These are phyloP conservation scores for Stentor roeselii DNA, from an alignment of 73 alveolate genomes.

Conservation along the genomic window DNA sequence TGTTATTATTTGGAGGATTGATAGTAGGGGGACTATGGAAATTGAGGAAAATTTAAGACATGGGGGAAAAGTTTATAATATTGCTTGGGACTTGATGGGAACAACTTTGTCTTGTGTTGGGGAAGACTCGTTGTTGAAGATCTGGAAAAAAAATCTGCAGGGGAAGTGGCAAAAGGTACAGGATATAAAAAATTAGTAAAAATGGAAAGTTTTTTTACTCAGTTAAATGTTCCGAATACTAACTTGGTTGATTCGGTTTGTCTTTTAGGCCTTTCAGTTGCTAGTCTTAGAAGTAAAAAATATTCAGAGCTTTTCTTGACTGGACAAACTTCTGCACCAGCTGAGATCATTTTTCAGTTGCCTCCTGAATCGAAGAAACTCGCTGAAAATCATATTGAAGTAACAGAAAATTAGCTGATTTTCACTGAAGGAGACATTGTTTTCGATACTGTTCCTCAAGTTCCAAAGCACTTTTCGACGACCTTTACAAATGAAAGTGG, in stretches of 20 bases:
- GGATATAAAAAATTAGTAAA: neutral
- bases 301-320: neutral
- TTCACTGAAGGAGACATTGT: neutral
- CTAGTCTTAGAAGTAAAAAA: neutral
- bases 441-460: neutral
- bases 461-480: slow-evolving; percentile 16
- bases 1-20: slow-evolving; percentile 22
- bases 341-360: neutral
- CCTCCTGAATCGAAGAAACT: neutral
- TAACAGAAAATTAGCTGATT: neutral
- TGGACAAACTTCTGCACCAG: neutral
- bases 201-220: slow-evolving; percentile 2
- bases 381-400: neutral
- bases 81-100: slow-evolving; percentile 20
- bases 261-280: slow-evolving; percentile 5
- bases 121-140: slow-evolving; percentile 29
- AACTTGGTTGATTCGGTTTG: neutral
- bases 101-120: slow-evolving; percentile 26
- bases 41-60: neutral
- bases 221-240: neutral
- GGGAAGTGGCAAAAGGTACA: neutral
- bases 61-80: neutral
- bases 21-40: slow-evolving; percentile 17
- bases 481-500: slow-evolving; percentile 19
- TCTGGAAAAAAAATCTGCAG: slow-evolving; percentile 29